Evolutionary conservation across 208 protist species (phyloP), one percentile per base, ranked within the genome.

Genomic region (Herpetomonas muscarum): DNA sequence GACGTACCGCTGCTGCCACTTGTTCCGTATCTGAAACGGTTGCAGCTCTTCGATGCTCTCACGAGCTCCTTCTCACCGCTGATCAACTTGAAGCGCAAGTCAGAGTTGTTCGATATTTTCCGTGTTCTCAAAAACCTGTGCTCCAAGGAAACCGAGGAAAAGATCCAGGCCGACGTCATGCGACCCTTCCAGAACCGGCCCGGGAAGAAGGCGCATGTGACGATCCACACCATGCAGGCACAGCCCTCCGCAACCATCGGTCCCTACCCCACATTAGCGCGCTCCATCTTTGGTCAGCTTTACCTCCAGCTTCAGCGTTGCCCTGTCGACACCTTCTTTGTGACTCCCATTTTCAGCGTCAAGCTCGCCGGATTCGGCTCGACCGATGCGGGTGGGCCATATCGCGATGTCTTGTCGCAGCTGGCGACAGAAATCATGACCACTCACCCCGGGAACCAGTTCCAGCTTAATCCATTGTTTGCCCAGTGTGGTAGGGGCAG

Each of bases 381-480:
- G 17, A 90, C 82, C 1, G 92, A 97, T 67, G 88, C 88, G 2
- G 92, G 92, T 29, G 92, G 92, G 3, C 92, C 92, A 3, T 97
- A 94, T 74, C 83, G 92, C 49, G 92, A 97, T 41, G 71, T 92
- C 22, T 75, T 97, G 17, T 90, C 88, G 1, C 90, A 92, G 57
- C 67, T 96, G 15, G 85, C 90, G 21, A 77, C 76, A 13, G 90
- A 96, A 61, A 92, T 96, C 57, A 90, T 90, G 81, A 88, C 85
- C 13, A 66, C 71, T 36, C 85, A 96, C 69, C 90, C 90, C 6
- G 84, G 69, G 56, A 74, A 73, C 19, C 57, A 64, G 26, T 93
- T 85, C 66, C 85, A 96, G 70, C 47, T 88, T 59, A 96, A 96
- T 62, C 90, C 92, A 28, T 72, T 98, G 21, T 96, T 98, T 31